Evolutionary conservation across 129 eudicot species (phyloP).

Genomic region (Oenanthe sinensis): DNA sequence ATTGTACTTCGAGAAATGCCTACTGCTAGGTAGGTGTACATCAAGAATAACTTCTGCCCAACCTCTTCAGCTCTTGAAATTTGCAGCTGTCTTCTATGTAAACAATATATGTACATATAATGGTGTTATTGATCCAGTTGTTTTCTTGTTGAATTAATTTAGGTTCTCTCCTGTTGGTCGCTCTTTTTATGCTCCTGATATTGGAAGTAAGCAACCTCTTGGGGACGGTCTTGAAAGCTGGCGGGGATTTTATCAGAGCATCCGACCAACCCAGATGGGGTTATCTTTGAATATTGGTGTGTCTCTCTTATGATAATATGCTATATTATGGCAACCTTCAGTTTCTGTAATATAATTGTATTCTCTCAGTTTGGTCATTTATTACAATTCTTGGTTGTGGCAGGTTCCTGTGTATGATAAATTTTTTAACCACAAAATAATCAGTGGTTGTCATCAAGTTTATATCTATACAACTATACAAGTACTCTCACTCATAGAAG

Average conservation of each 20-base stretch:
- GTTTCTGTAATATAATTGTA: neutral
- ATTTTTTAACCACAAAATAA: neutral
- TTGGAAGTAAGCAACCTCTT: slow-evolving; percentile 68
- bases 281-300: slow-evolving; percentile 74
- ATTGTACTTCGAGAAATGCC: slow-evolving; percentile 89
- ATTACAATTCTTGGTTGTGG: neutral
- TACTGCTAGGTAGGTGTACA: slow-evolving; percentile 41
- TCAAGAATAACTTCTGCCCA: neutral
- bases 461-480: neutral
- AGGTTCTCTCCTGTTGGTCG: slow-evolving; percentile 83
- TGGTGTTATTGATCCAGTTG: neutral
- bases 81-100: neutral
- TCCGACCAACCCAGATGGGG: slow-evolving; percentile 97
- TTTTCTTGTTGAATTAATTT: neutral
- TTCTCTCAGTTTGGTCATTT: neutral
- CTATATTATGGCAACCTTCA: neutral
- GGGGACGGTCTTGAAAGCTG: slow-evolving; percentile 94
- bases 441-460: neutral
- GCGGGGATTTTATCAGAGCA: slow-evolving; percentile 97
- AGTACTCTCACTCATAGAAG: neutral
- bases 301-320: neutral
- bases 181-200: slow-evolving; percentile 73
- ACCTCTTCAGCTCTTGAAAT: neutral
- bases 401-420: neutral
- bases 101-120: neutral